These are phyloP conservation scores for Vitis hybrid DNA, from an alignment of 177 flowering plant genomes.

Conservation along the genomic window DNA sequence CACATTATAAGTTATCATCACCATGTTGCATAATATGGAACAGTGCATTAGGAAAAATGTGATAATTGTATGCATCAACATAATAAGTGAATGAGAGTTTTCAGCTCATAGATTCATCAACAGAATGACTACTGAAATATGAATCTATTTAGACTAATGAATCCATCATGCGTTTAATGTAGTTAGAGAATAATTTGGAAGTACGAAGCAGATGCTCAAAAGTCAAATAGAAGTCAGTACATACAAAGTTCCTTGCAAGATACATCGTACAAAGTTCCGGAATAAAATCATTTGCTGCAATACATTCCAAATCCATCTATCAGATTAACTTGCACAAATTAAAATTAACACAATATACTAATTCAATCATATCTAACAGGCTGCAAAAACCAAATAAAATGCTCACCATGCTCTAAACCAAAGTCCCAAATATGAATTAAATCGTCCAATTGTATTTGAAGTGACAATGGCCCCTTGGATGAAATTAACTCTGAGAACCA, in stretches of 20 bases:
- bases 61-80: neutral
- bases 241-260: conserved; percentile 75
- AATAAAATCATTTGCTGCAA: conserved; percentile 62
- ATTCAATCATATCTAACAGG: neutral
- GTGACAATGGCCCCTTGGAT: conserved; percentile 16
- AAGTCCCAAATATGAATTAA: conserved; percentile 59
- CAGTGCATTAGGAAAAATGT: too few species aligned
- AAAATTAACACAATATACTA: neutral
- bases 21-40: too few species aligned
- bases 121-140: neutral
- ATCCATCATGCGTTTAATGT: neutral
- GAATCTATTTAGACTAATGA: neutral
- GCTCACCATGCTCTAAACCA: conserved; percentile 58
- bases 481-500: conserved; percentile 48
- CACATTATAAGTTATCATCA: too few species aligned
- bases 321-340: conserved; percentile 21
- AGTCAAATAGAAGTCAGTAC: conserved; percentile 30
- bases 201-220: conserved; percentile 7
- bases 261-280: conserved; percentile 52
- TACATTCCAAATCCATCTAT: conserved; percentile 25
- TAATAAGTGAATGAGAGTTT: too few species aligned
- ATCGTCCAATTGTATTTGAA: conserved; percentile 37
- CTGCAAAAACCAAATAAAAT: neutral
- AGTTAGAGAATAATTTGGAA: neutral
- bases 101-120: neutral